phyloP scores from a whole-genome alignment of 768 basidiomycete genomes.

The Crepidotus variabilis region DNA sequence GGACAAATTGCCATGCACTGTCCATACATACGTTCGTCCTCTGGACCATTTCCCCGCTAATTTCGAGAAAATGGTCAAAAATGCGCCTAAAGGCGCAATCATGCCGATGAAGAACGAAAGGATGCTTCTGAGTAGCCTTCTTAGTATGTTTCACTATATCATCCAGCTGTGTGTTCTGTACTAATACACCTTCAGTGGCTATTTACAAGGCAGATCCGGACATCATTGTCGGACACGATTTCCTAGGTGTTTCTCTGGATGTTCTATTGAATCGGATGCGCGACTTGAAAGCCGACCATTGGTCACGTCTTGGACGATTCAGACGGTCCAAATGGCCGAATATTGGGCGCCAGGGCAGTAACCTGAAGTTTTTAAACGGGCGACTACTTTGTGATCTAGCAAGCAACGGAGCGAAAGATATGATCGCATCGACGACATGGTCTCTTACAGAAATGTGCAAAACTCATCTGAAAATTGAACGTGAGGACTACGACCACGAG shows the following conservation, averaged over 20 bases:
- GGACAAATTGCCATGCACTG: slow-evolving; percentile 75
- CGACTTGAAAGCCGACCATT: slow-evolving; percentile 87
- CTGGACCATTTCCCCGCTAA: slow-evolving; percentile 82
- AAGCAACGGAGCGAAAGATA: slow-evolving; percentile 94
- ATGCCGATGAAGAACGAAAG: slow-evolving; percentile 78
- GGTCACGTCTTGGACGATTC: slow-evolving; percentile 92
- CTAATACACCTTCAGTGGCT: slow-evolving; percentile 41
- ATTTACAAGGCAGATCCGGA: slow-evolving; percentile 91
- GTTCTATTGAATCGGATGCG: slow-evolving; percentile 89
- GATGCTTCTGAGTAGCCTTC: slow-evolving; percentile 75
- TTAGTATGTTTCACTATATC: slow-evolving; percentile 44
- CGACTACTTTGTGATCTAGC: slow-evolving; percentile 89
- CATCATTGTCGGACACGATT: slow-evolving; percentile 92
- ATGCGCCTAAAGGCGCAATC: slow-evolving; percentile 64
- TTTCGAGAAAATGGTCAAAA: slow-evolving; percentile 70
- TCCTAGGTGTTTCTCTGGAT: slow-evolving; percentile 85
- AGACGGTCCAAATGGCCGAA: slow-evolving; percentile 78
- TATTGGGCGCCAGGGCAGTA: slow-evolving; percentile 79
- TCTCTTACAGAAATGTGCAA: slow-evolving; percentile 96
- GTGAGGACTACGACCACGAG: slow-evolving; percentile 95
- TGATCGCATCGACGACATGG: slow-evolving; percentile 98
- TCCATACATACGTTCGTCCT: slow-evolving; percentile 88
- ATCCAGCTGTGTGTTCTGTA: not conserved
- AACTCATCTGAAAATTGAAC: slow-evolving; percentile 78
- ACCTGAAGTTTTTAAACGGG: slow-evolving; percentile 79